Conservation (phyloP, 2,329 filamentous ascomycete species). For the Alternaria rosae region DNA sequence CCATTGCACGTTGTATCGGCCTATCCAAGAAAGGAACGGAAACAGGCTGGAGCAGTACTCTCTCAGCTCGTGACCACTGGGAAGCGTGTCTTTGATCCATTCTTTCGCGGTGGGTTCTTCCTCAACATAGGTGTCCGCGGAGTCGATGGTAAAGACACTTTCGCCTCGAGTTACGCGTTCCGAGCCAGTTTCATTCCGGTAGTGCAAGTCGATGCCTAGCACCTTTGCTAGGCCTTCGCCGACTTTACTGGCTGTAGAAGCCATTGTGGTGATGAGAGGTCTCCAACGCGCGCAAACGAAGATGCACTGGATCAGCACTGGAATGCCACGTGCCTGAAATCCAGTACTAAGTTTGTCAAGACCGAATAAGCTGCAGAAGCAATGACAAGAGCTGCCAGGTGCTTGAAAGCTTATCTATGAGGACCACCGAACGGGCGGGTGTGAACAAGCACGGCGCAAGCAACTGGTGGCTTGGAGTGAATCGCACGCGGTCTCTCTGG, state of each 20-base stretch:
- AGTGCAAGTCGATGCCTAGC: slow-evolving; percentile 82
- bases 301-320: slow-evolving; percentile 17
- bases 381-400: slow-evolving; percentile 31
- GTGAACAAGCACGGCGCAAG: slow-evolving; percentile 17
- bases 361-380: slow-evolving; percentile 35
- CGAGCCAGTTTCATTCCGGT: slow-evolving; percentile 64
- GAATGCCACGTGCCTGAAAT: slow-evolving; percentile 21
- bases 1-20: slow-evolving; percentile 89
- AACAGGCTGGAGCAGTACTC: slow-evolving; percentile 77
- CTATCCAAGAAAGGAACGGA: slow-evolving; percentile 89
- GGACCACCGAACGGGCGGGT: slow-evolving; percentile 14
- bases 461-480: slow-evolving; percentile 14
- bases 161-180: slow-evolving; percentile 78
- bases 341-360: slow-evolving; percentile 25
- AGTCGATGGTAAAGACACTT: slow-evolving; percentile 77
- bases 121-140: slow-evolving; percentile 80
- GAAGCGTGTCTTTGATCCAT: slow-evolving; percentile 72
- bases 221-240: slow-evolving; percentile 78
- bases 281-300: slow-evolving; percentile 4
- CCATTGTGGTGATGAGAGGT: slow-evolving; percentile 25
- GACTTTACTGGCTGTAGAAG: slow-evolving; percentile 60
- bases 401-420: slow-evolving; percentile 39
- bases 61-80: slow-evolving; percentile 61
- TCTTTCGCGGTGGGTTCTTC: slow-evolving; percentile 77
- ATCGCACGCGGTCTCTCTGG: not conserved